A percentile compares a stretch with the other conserved stretches of the same genome.
Evolutionary conservation across 805 yeast genomes (phyloP).

Genomic region (Dipodascus geniculatus): DNA sequence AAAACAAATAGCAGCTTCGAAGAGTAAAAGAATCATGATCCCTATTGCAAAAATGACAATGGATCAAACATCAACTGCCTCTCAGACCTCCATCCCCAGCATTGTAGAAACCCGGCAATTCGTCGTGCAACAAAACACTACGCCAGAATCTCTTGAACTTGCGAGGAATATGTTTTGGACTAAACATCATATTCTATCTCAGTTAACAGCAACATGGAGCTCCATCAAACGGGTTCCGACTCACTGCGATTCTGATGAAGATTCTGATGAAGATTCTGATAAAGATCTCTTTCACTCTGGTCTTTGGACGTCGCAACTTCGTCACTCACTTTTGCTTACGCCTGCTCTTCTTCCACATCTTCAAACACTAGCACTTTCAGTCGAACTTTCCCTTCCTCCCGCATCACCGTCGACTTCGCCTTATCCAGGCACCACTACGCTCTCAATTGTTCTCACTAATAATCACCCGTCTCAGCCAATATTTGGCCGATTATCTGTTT

Average conservation of each 20-base stretch:
- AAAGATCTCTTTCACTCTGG: background rate
- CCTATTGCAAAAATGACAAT: background rate
- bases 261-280: background rate
- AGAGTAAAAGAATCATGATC: conserved; percentile 7
- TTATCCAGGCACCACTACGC: background rate
- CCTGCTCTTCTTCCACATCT: background rate
- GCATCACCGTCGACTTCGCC: background rate
- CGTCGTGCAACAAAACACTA: background rate
- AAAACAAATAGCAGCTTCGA: conserved; percentile 2
- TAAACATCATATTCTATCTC: background rate
- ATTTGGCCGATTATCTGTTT: background rate
- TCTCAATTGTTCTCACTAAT: background rate
- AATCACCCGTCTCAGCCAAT: background rate
- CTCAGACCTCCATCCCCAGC: background rate
- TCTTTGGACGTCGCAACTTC: background rate
- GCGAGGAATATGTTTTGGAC: background rate
- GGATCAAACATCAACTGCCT: background rate
- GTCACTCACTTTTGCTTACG: background rate
- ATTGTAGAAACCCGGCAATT: background rate
- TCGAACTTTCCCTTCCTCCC: background rate
- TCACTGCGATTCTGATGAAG: background rate
- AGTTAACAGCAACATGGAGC: background rate
- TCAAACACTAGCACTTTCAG: background rate
- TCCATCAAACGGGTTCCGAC: background rate
- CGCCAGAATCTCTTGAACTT: background rate